Percentiles rank a stretch among this genome's conserved stretches.
Conservation (phyloP, 371 early-diverging fungal species). For the Cokeromyces recurvatus region DNA sequence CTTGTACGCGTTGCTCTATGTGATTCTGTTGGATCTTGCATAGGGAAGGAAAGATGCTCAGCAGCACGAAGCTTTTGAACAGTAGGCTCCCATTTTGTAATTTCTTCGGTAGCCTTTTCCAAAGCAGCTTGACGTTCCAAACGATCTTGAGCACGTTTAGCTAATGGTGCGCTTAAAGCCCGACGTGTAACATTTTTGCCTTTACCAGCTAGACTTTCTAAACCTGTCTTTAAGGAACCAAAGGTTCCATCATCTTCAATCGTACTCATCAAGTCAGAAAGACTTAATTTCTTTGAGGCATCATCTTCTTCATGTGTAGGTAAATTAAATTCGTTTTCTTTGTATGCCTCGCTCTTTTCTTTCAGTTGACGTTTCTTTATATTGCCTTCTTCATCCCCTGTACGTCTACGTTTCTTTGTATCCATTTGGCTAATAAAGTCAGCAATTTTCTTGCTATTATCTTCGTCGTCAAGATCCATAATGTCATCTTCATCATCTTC, state of each 20-base stretch:
- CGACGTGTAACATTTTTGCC: slow-evolving; percentile 39
- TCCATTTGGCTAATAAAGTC: slow-evolving; percentile 45
- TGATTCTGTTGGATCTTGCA: slow-evolving; percentile 25
- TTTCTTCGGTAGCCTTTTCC: slow-evolving; percentile 68
- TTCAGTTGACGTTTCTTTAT: slow-evolving; percentile 44
- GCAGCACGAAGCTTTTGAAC: slow-evolving; percentile 82
- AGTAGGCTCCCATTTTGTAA: slow-evolving; percentile 81
- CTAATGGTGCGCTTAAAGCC: slow-evolving; percentile 76
- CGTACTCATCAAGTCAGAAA: slow-evolving; percentile 71
- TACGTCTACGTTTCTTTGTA: slow-evolving; percentile 42
- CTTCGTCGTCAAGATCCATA: slow-evolving; percentile 29
- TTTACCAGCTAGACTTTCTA: slow-evolving; percentile 55
- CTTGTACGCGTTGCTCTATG: slow-evolving; percentile 29
- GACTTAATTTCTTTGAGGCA: slow-evolving; percentile 56
- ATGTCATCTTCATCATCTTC: slow-evolving; percentile 29
- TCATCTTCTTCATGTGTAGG: slow-evolving; percentile 38
- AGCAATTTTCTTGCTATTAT: slow-evolving; percentile 26
- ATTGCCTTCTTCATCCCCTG: slow-evolving; percentile 32
- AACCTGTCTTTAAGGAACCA: slow-evolving; percentile 56
- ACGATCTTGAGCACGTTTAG: slow-evolving; percentile 78
- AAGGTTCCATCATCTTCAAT: slow-evolving; percentile 59
- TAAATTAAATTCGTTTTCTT: slow-evolving; percentile 78
- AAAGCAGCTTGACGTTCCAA: slow-evolving; percentile 85
- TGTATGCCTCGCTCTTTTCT: slow-evolving; percentile 68
- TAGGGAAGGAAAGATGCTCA: slow-evolving; percentile 78